These are phyloP conservation scores for Globisporangium camurandrum DNA, from an alignment of 352 stramenopile genomes.

Conservation along the genomic window DNA sequence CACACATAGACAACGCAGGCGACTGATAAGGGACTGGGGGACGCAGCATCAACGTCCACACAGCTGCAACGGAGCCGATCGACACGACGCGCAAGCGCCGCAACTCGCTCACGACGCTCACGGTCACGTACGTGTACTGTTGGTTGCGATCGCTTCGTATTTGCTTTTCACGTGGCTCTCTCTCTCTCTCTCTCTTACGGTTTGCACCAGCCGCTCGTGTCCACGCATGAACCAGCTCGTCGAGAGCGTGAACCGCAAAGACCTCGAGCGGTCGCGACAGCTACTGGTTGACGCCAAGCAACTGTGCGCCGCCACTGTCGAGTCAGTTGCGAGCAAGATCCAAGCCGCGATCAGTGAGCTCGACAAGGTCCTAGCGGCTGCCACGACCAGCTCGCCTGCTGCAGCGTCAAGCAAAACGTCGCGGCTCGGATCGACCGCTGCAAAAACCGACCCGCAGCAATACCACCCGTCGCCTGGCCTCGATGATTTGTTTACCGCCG, in stretches of 20 bases:
- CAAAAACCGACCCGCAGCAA: too few species aligned
- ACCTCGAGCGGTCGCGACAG: conserved; percentile 46
- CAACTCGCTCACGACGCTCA: conserved; percentile 44
- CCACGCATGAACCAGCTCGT: conserved; percentile 16
- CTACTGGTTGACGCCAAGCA: conserved; percentile 45
- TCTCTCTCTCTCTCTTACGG: background rate
- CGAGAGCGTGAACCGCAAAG: conserved; percentile 28
- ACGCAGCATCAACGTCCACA: conserved; percentile 6
- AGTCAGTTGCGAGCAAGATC: conserved; percentile 37
- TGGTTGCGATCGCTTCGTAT: too few species aligned
- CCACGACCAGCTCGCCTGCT: too few species aligned
- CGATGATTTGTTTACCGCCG: conserved; percentile 19
- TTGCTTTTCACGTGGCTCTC: too few species aligned
- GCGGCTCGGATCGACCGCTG: background rate
- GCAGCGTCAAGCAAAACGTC: background rate
- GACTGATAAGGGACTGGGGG: too few species aligned
- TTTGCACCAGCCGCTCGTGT: conserved; percentile 17
- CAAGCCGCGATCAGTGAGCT: conserved; percentile 36
- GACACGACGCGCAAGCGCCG: conserved; percentile 26
- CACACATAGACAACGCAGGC: too few species aligned
- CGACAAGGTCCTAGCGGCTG: conserved; percentile 21
- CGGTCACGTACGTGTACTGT: conserved; percentile 32
- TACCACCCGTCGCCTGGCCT: conserved; percentile 14
- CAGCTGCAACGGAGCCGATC: background rate
- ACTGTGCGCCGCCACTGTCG: conserved; percentile 25